Conservation (phyloP, 1,139 yeast genomes). For the Protomyces lactucae-debilis region DNA sequence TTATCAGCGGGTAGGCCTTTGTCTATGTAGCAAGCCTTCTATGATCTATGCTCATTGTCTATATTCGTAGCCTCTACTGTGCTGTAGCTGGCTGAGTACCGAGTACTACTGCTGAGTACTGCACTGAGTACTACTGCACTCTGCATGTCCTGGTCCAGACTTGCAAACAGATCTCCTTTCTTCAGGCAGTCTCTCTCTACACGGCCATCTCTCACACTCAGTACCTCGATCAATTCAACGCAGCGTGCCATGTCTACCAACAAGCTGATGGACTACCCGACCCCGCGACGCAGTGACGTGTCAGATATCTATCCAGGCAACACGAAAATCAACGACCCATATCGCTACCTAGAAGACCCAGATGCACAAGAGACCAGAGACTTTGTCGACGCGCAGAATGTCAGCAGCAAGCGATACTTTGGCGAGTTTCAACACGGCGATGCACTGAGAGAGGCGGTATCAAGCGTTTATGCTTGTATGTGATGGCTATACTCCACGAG, state of each 20-base stretch:
- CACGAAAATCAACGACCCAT: slow-evolving; percentile 19
- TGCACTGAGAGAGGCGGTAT: not conserved
- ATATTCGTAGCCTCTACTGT: not conserved
- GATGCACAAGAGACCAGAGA: slow-evolving; percentile 19
- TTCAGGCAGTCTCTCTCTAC: no score
- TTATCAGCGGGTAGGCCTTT: slow-evolving; percentile 10
- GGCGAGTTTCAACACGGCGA: not conserved
- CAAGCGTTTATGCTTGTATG: slow-evolving; percentile 2
- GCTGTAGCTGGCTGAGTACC: no score
- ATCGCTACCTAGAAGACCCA: slow-evolving; percentile 21
- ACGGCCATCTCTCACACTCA: no score
- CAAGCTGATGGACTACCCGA: slow-evolving; percentile 1
- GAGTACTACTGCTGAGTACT: no score
- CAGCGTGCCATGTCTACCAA: not conserved
- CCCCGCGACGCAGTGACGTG: slow-evolving; percentile 8
- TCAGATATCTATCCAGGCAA: slow-evolving; percentile 20
- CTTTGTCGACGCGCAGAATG: slow-evolving; percentile 24
- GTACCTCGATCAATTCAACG: no score
- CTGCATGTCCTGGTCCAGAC: no score
- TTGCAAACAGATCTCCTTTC: no score
- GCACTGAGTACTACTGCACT: no score
- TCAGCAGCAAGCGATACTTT: slow-evolving; percentile 1
- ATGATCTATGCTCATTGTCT: not conserved
- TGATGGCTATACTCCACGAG: not conserved
- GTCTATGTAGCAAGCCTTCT: no score